Evolutionary conservation across 2,329 filamentous ascomycete genomes (phyloP), one percentile per base, ranked within the genome.

Genomic region (Coniochaeta pulveracea): DNA sequence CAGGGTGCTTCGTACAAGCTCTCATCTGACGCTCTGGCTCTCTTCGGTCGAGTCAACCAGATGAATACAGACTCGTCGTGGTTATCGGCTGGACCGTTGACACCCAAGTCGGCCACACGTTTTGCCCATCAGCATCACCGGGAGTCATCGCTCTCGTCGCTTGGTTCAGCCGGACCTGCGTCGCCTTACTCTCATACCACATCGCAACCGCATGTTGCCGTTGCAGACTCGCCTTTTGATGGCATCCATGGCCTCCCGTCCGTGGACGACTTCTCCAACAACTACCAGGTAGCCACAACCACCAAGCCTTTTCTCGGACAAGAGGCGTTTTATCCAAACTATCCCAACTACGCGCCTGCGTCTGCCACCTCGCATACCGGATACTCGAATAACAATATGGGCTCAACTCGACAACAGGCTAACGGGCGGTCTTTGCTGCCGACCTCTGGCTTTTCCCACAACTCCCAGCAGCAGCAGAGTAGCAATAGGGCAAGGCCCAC

Each of bases 141-240:
- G 43, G 72, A 77, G 41, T 71, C 72, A 3, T 77, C 72, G 6
- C 55, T 74, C 23, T 77, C 73, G 0, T 77, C 74, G 0, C 45
- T 76, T 25, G 71, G 69, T 9, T 77, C 73, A 1, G 62, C 68
- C 22, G 70, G 68, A n/a, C 73, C 73, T 12, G 60, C 65, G 0
- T 78, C 74, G 12, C 72, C 73, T 4, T 77, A 63, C 48, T 65
- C 62, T 24, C 57, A 64, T 37, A 72, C 61, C 45, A 66, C 60
- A 2, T 63, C 69, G 23, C 71, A 75, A 39, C 72, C 72, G 3
- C 69, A 74, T 7, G 72, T 78, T 32, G 68, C 69, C 16, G 53
- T 72, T 10, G 62, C 58, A 28, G 69, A 74, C 40, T 54, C 66
- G 11, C 40, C 47, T 10, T 57, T 55, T 34, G 72, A 74, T 35